These are phyloP conservation scores for Cryphonectria naterciae DNA, from an alignment of 2,329 filamentous ascomycete species.

Conservation along the genomic window DNA sequence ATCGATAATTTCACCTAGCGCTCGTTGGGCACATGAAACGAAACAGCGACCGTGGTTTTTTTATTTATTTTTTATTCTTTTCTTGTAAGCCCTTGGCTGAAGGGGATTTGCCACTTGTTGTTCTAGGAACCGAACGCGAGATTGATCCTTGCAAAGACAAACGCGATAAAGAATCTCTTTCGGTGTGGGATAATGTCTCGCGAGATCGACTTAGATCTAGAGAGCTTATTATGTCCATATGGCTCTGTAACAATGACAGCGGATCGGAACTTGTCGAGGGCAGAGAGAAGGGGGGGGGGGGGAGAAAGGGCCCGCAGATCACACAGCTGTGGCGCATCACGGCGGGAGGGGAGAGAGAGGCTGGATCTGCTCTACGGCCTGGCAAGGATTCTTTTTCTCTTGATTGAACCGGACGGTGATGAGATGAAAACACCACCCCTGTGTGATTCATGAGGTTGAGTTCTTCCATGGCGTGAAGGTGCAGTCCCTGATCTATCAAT, in stretches of 20 bases:
- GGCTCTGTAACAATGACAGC: neutral
- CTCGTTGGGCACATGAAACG: neutral
- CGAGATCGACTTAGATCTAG: neutral
- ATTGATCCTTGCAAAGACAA: neutral
- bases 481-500: neutral
- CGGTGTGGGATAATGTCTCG: neutral
- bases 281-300: too few relatives aligned
- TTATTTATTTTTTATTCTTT: neutral
- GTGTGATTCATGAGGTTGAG: neutral
- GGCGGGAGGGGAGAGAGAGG: neutral
- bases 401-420: neutral
- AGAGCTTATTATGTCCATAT: neutral
- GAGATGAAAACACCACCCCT: slow-evolving; percentile 1
- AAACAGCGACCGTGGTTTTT: neutral
- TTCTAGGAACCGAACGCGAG: neutral
- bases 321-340: neutral
- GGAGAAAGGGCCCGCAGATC: neutral
- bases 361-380: neutral
- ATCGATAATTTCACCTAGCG: neutral
- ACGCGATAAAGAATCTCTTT: neutral
- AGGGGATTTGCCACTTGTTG: neutral
- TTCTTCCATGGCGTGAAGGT: neutral
- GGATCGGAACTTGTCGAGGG: neutral
- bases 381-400: neutral
- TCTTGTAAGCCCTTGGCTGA: neutral